A percentile compares a stretch with the other conserved stretches of the same genome.
phyloP scores from a whole-genome alignment of 805 yeast genomes.

The Yamadazyma takamatsuzukensis region DNA sequence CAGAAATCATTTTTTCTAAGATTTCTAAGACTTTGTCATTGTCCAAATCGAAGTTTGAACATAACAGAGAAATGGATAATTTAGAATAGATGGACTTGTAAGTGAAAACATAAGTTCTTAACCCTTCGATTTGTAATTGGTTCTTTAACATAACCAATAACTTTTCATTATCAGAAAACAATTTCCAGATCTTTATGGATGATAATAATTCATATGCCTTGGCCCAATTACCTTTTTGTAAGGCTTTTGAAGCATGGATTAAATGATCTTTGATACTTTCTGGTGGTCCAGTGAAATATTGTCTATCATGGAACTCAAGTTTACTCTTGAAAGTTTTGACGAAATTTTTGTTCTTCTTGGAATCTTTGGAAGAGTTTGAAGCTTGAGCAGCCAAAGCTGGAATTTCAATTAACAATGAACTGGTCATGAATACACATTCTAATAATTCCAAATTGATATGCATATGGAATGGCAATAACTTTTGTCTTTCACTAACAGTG shows the following conservation, averaged over 20 bases:
- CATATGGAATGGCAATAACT: conserved; percentile 95
- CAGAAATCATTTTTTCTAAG: conserved; percentile 70
- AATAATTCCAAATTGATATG: conserved; percentile 94
- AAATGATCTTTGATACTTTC: conserved; percentile 93
- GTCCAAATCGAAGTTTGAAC: conserved; percentile 62
- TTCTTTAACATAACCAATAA: conserved; percentile 69
- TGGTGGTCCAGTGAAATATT: conserved; percentile 95
- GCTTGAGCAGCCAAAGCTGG: conserved; percentile 76
- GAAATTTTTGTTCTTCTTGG: conserved; percentile 49
- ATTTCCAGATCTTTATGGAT: conserved; percentile 81
- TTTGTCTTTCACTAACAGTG: conserved; percentile 63
- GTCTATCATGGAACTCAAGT: conserved; percentile 90
- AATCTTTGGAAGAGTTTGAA: conserved; percentile 60
- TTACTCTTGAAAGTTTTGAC: conserved; percentile 87
- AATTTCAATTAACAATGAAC: conserved; percentile 84
- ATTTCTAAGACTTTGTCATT: conserved; percentile 55
- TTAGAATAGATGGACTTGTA: conserved; percentile 74
- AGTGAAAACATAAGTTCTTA: conserved; percentile 88
- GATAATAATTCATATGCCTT: conserved; percentile 67
- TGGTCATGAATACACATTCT: conserved; percentile 90
- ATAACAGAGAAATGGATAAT: conserved; percentile 63
- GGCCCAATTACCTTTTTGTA: conserved; percentile 88
- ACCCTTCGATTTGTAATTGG: conserved; percentile 84
- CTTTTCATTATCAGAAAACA: conserved; percentile 65
- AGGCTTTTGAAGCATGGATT: conserved; percentile 85